Base-by-base conservation (phyloP, 305 asterid genomes). In the Fraxinus ornus region DNA sequence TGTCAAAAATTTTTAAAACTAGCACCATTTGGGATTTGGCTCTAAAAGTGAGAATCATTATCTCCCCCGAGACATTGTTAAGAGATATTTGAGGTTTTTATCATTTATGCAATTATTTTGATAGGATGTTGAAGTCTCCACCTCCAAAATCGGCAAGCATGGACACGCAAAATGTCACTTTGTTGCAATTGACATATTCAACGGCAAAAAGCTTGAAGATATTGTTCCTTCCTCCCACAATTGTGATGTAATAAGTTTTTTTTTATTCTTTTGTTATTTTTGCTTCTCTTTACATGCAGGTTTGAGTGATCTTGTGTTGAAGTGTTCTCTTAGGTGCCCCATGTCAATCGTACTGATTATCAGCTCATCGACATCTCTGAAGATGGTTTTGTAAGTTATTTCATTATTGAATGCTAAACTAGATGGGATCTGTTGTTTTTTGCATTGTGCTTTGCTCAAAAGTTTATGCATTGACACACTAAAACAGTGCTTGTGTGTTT, bases 131-230 rank as follows among this genome's bases (percentile, higher is more conserved):
- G 93, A 90, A 81, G 93, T 90, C 81, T 90, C 93, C 24, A 89
- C 93, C 68, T 89, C 93, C 0, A 90, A 90, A 78, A 90, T 92
- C 30, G 92, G 93, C 76, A 90, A 90, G 88, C 92, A 90, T 6
- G 92, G 93, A n/a, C 93, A 90, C 71, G 93, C 93, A 13, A 90
- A 90, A 81, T 90, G 93, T 78, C 93, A 90, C 86, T 90, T 90
- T 78, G 93, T 90, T 76, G 93, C 84, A 26, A 89, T 90, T 22
- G 93, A 90, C 82, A 90, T 89, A 64, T 90, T 90, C 78, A 90
- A 84, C 75, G 91, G 88, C 49, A 90, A 89, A 77, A 90, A 90
- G 84, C 91, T 90, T 4, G 93, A 90, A 82, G 93, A 90, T 88
- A 90, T 90, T 62, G 55, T 44, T 44, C 55, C 55, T 17, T 10